Conservation (phyloP, 2,329 filamentous ascomycete species). For the Pyrenophora teres region DNA sequence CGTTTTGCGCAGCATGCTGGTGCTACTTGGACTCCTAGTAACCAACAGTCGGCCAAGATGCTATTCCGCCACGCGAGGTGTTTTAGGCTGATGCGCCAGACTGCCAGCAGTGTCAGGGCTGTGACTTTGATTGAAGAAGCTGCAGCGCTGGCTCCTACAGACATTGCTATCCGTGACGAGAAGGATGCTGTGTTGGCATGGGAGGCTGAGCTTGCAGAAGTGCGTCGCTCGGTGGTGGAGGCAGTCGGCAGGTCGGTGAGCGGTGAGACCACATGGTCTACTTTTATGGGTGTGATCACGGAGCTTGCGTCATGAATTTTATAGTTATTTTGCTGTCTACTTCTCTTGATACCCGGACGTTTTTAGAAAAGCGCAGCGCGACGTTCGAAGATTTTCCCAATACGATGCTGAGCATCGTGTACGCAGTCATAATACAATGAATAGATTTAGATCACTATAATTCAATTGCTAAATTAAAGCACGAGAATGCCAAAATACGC, state of each 20-base stretch:
- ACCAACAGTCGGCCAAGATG: conserved; percentile 32
- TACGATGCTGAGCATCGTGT: no score
- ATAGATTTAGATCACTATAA: no score
- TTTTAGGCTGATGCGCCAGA: conserved; percentile 21
- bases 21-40: conserved; percentile 31
- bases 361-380: background rate
- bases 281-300: background rate
- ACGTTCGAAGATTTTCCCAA: no score
- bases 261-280: background rate
- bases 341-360: background rate
- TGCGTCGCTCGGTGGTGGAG: conserved; percentile 4
- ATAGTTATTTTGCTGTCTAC: background rate
- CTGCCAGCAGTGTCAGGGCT: conserved; percentile 16
- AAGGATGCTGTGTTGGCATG: conserved; percentile 22
- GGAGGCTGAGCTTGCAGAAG: conserved; percentile 23
- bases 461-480: no score
- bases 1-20: conserved; percentile 31
- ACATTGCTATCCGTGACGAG: conserved; percentile 26
- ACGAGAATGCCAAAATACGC: no score
- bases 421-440: no score
- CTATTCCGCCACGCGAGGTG: conserved; percentile 30
- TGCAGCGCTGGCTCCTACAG: conserved; percentile 21
- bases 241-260: background rate
- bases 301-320: conserved; percentile 14
- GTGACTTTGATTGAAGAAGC: conserved; percentile 26